Evolutionary conservation across 192 early-diverging fungal species (phyloP), one percentile per base, ranked within the genome.

Genomic region (Backusella circina): DNA sequence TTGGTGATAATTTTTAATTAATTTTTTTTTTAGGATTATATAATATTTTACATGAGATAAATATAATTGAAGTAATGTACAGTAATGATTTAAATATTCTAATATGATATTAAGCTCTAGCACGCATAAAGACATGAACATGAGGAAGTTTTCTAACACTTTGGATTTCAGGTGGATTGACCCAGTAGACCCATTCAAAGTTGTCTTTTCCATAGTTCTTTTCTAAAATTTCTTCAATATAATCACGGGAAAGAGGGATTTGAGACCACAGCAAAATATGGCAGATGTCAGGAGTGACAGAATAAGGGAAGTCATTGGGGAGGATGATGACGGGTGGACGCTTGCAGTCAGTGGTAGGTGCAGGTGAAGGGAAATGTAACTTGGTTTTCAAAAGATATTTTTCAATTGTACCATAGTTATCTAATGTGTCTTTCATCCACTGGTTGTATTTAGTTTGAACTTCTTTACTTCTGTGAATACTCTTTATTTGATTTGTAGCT

Each of bases 141-240:
- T 79, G 78, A 35, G 78, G 74, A 26, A 79, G 23, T 51, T 75
- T 79, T 30, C 67, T 38, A 30, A 79, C 78, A 66, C 68, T 71
- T 61, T 79, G 78, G n/a, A 79, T 71, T 72, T 79, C 74, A 51
- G 78, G 74, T 16, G 78, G 78, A 37, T 79, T 79, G 4, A 79
- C 78, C 30, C 41, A 79, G 44, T 71, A 79, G 18, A 79, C 78
- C 74, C 74, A 75, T 28, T 79, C 74, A 37, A 28, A 75, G 5
- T 16, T 31, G 9, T 32, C 31, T 30, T 50, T 21, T n/a, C 67
- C 78, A 71, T 75, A 79, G 8, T 71, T 41, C 4, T 50, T 16
- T 41, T 75, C 57, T 15, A 79, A 33, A 16, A 74, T 71, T 2
- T 68, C 30, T 38, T 75, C 68, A 13, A 75, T 72, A 16, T 67